Percentiles rank a stretch among this genome's conserved stretches.
Evolutionary conservation across 495 filamentous ascomycete species (phyloP).

Genomic region (Thermothielavioides terrestris): DNA sequence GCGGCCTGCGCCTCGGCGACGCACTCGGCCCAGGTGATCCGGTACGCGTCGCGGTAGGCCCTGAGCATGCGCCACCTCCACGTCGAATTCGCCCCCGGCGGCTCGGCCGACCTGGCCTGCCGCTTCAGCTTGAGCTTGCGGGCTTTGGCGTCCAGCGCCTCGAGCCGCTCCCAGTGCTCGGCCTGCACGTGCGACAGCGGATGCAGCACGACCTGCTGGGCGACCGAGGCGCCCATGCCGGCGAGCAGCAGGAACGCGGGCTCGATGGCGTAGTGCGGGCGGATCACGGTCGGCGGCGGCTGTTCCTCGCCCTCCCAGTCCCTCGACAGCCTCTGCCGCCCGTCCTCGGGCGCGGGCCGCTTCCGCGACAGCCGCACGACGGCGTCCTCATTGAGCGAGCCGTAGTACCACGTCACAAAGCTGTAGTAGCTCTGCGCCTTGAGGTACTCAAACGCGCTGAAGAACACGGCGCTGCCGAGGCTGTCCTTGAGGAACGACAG

Average conservation of each 20-base stretch:
- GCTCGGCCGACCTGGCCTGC: slow-evolving; percentile 10
- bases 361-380: slow-evolving; percentile 34
- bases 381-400: slow-evolving; percentile 41
- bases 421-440: slow-evolving; percentile 79
- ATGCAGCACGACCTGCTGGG: slow-evolving; percentile 72
- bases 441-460: slow-evolving; percentile 75
- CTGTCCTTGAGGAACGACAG: slow-evolving; percentile 74
- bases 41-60: slow-evolving; percentile 67
- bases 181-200: slow-evolving; percentile 67
- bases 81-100: slow-evolving; percentile 17
- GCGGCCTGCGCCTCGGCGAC: slow-evolving; percentile 49
- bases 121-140: slow-evolving; percentile 42
- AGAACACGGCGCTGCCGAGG: slow-evolving; percentile 75
- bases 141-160: slow-evolving; percentile 58
- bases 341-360: slow-evolving; percentile 22
- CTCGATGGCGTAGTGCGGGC: slow-evolving; percentile 78
- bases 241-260: slow-evolving; percentile 72
- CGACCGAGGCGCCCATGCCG: slow-evolving; percentile 64
- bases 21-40: slow-evolving; percentile 66
- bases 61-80: slow-evolving; percentile 46
- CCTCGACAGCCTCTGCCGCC: background rate
- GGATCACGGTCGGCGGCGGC: slow-evolving; percentile 49
- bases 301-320: slow-evolving; percentile 3
- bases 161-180: slow-evolving; percentile 69
- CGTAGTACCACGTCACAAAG: slow-evolving; percentile 73